phyloP scores from a whole-genome alignment of 306 rosid genomes.

The Psophocarpus tetragonolobus region DNA sequence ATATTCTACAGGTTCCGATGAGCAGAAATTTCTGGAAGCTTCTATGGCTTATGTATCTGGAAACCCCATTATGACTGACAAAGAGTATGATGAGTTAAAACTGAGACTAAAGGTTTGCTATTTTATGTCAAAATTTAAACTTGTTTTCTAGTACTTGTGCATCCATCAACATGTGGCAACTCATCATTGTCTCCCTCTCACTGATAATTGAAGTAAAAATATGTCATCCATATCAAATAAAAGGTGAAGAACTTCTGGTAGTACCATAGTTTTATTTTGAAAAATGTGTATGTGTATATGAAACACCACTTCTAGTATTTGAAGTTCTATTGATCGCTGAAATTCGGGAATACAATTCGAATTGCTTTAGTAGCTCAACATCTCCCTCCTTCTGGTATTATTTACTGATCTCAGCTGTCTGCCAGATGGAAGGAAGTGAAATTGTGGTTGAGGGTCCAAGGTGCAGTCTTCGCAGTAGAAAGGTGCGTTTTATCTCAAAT shows the following conservation, averaged over 20 bases:
- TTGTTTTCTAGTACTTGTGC: background rate
- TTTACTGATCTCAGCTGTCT: slow-evolving; percentile 20
- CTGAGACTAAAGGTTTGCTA: slow-evolving; percentile 69
- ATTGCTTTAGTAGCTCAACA: no score
- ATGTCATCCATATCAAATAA: no score
- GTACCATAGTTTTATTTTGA: no score
- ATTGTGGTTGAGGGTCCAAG: slow-evolving; percentile 97
- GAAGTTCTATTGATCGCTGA: no score
- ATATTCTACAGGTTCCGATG: slow-evolving; percentile 91
- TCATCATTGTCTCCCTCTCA: no score
- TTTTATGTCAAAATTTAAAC: background rate
- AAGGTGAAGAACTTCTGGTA: no score
- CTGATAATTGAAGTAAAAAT: no score
- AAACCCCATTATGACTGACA: slow-evolving; percentile 68
- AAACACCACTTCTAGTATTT: no score
- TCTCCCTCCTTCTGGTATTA: no score
- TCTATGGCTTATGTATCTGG: slow-evolving; percentile 92
- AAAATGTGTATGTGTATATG: no score
- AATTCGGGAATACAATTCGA: no score
- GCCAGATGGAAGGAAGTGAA: slow-evolving; percentile 83
- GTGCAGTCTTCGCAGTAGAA: slow-evolving; percentile 92
- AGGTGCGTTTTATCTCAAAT: slow-evolving; percentile 53
- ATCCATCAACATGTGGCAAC: no score
- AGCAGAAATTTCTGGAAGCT: slow-evolving; percentile 93
- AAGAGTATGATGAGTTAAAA: slow-evolving; percentile 85